These are phyloP conservation scores for Solanum sitiens DNA, from an alignment of 257 asterid genomes.

Conservation along the genomic window DNA sequence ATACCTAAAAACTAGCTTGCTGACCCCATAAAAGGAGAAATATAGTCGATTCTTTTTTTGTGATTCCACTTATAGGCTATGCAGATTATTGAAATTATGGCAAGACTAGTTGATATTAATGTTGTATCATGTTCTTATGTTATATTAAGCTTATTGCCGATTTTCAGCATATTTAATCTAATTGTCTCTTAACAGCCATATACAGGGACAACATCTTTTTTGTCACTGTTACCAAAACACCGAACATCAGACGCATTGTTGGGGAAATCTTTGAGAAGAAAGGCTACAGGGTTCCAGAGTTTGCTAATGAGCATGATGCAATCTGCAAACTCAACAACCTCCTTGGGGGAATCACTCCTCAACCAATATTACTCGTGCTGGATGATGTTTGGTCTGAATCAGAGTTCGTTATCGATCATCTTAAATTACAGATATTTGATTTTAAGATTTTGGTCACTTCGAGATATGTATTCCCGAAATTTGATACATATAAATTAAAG, in stretches of 20 bases:
- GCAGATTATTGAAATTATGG: neutral
- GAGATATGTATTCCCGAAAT: constrained; percentile 11
- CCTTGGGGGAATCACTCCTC: neutral
- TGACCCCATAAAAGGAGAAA: neutral
- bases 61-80: neutral
- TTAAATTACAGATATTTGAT: constrained; percentile 1
- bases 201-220: constrained; percentile 17
- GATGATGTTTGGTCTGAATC: constrained; percentile 27
- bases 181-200: neutral
- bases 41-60: neutral
- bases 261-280: constrained; percentile 10
- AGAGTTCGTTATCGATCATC: constrained; percentile 7
- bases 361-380: constrained; percentile 18
- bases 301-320: constrained; percentile 16
- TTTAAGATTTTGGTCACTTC: constrained; percentile 26
- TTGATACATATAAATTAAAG: constrained; percentile 17
- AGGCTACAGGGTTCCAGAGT: neutral
- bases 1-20: neutral
- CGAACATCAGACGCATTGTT: constrained; percentile 10
- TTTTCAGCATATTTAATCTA: neutral
- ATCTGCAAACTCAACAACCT: constrained; percentile 6
- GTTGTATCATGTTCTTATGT: neutral
- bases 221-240: constrained; percentile 13
- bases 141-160: neutral
- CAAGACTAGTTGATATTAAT: neutral